A percentile compares a stretch with the other conserved stretches of the same genome.
Evolutionary conservation across 805 yeast species (phyloP).

Genomic region (Saturnispora silvae): DNA sequence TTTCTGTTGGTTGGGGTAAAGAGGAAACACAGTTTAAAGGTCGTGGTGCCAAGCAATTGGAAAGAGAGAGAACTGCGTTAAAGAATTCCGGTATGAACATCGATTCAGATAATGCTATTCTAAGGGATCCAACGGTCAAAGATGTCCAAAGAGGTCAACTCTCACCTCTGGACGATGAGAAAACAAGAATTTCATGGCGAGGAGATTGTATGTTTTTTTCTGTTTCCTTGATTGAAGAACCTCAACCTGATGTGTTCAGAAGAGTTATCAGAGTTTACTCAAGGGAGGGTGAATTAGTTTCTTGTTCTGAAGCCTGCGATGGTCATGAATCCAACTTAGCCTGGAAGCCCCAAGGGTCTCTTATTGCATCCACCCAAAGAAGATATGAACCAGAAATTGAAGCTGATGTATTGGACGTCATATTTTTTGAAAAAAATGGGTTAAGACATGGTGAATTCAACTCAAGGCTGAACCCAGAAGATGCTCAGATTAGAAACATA

Average conservation of each 20-base stretch:
- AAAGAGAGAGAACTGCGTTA: conserved; percentile 48
- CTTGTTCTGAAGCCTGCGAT: conserved; percentile 85
- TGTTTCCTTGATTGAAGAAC: conserved; percentile 49
- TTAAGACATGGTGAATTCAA: conserved; percentile 80
- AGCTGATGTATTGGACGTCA: conserved; percentile 38
- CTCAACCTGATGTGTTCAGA: conserved; percentile 33
- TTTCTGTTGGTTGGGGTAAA: conserved; percentile 97
- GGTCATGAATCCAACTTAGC: conserved; percentile 62
- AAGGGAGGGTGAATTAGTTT: conserved; percentile 67
- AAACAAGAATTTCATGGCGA: conserved; percentile 70
- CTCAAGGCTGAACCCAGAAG: conserved; percentile 48
- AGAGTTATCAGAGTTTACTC: conserved; percentile 77
- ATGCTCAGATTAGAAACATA: conserved; percentile 38
- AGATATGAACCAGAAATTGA: conserved; percentile 37
- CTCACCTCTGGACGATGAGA: conserved; percentile 42
- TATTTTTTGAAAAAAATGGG: conserved; percentile 91
- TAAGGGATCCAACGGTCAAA: conserved; percentile 84
- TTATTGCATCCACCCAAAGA: conserved; percentile 75
- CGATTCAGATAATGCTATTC: conserved; percentile 40
- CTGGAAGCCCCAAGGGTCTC: conserved; percentile 88
- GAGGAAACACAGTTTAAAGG: conserved; percentile 96
- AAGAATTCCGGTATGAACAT: conserved; percentile 59
- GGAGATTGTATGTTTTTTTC: conserved; percentile 87
- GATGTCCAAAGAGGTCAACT: conserved; percentile 59
- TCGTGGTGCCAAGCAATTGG: conserved; percentile 73